Percentiles rank a stretch among this genome's conserved stretches.
phyloP scores from a whole-genome alignment of 1,284 basidiomycete species.

The Rhodotorula sp. region DNA sequence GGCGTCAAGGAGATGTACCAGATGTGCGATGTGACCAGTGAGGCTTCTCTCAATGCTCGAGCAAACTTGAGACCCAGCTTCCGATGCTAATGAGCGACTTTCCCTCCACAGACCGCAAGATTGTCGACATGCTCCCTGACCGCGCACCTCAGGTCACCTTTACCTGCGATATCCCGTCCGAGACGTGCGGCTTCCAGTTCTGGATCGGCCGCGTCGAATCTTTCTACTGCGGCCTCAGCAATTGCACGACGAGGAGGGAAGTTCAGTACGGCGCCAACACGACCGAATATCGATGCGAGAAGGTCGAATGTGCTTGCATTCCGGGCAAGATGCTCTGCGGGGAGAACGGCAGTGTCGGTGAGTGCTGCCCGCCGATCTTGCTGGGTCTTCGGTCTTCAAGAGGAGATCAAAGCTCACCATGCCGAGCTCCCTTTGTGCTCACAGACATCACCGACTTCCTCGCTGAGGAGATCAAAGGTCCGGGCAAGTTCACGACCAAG shows the following conservation, averaged over 20 bases:
- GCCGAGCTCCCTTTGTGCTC: not conserved
- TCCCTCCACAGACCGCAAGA: constrained; percentile 69
- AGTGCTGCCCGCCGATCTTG: constrained; percentile 46
- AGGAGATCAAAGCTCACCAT: not conserved
- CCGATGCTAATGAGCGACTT: not conserved
- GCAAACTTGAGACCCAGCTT: not conserved
- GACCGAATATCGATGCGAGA: constrained; percentile 73
- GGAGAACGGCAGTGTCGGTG: constrained; percentile 88
- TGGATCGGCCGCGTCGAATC: constrained; percentile 93
- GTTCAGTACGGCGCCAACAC: constrained; percentile 66
- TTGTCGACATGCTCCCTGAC: constrained; percentile 80
- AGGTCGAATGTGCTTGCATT: constrained; percentile 85
- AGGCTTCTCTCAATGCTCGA: constrained; percentile 43
- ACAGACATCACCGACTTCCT: constrained; percentile 92
- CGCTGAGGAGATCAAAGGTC: constrained; percentile 82
- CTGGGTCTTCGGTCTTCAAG: not conserved
- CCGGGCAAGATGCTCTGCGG: constrained; percentile 92
- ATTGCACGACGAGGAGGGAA: constrained; percentile 57
- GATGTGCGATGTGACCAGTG: constrained; percentile 93
- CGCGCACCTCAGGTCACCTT: constrained; percentile 93
- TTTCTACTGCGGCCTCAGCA: constrained; percentile 84
- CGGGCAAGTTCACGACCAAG: constrained; percentile 80
- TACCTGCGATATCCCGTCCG: constrained; percentile 62
- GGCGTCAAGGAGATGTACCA: constrained; percentile 91
- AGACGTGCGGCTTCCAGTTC: constrained; percentile 90